These are phyloP conservation scores for Aspergillus cristatus DNA, from an alignment of 495 filamentous ascomycete genomes.

Conservation along the genomic window DNA sequence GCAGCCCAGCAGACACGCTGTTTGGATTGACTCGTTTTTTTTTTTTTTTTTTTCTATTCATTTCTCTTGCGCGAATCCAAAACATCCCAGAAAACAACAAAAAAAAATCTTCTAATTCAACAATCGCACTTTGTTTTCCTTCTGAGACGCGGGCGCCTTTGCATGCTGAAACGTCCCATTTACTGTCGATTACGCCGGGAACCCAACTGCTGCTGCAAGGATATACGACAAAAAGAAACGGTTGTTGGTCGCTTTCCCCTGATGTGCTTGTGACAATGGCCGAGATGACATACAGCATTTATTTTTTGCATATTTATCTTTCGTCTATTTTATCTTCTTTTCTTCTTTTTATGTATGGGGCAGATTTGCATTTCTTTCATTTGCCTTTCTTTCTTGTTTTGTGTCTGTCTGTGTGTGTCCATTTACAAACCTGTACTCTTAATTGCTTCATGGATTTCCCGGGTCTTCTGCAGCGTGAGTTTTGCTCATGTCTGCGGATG, in stretches of 20 bases:
- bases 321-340: constrained; percentile 30
- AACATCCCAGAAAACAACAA: constrained; percentile 7
- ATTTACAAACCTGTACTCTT: background rate
- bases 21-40: constrained; percentile 24
- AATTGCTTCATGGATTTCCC: constrained; percentile 1
- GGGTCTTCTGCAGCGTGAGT: background rate
- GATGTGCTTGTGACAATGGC: constrained; percentile 21
- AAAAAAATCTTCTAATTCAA: constrained; percentile 1
- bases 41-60: constrained; percentile 20
- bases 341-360: constrained; percentile 33
- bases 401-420: constrained; percentile 15
- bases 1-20: constrained; percentile 37
- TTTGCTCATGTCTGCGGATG: too few species aligned
- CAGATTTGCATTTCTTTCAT: constrained; percentile 17
- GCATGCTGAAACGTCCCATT: constrained; percentile 29
- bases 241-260: too few species aligned
- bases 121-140: constrained; percentile 4
- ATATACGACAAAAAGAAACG: constrained; percentile 27
- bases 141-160: constrained; percentile 32
- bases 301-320: constrained; percentile 37
- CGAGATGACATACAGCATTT: constrained; percentile 37
- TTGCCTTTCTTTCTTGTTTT: constrained; percentile 14
- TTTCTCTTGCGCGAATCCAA: constrained; percentile 12
- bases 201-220: constrained; percentile 13
- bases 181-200: constrained; percentile 14